Evolutionary conservation across 2,329 filamentous ascomycete genomes (phyloP), one percentile per base, ranked within the genome.

Genomic region (Exophiala phaeomuriformis): DNA sequence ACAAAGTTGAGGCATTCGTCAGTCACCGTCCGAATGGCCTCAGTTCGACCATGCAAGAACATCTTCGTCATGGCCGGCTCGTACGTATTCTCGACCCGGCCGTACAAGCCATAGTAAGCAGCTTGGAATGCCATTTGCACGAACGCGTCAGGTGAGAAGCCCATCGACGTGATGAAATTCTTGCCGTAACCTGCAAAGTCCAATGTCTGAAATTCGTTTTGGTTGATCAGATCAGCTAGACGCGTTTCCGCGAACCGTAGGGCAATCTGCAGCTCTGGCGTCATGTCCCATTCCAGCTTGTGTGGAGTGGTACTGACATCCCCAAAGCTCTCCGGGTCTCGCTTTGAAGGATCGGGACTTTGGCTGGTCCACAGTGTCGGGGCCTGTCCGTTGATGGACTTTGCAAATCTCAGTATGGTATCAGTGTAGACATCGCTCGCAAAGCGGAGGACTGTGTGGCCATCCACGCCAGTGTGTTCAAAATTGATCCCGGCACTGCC

Each of bases 121-220:
- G 91, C 91, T 69, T 98, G 93, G 74, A 96, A 96, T 0, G 93
- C 93, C 91, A 98, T 97, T 70, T 98, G 93, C 19, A 98, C 88
- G 67, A 95, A 98, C 0, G 93, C 93, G 68, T 97, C 93, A 0
- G 93, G 91, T 0, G 91, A 97, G 71, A 97, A 94, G 5, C 91
- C 91, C 84, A 94, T 94, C 0, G 86, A 89, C 0, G 90, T 97
- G 71, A 98, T 96, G 67, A 96, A 96, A 70, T 93, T 95, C 76
- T 96, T 96, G 61, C 93, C 93, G 64, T 95, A 98, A 28, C 84
- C 82, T 46, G 76, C 74, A 63, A 97, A 97, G 62, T 97, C 91
- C 3, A 97, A 77, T 8, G 90, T 94, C 58, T 90, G 80, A 64
- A 97, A 96, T 70, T 98, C 93, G 65, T 96, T 95, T 68, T 98